Percentiles rank a stretch among this genome's conserved stretches.
Conservation (phyloP, 176 grass and related monocot species). For the Ampelocalamus luodianensis region DNA sequence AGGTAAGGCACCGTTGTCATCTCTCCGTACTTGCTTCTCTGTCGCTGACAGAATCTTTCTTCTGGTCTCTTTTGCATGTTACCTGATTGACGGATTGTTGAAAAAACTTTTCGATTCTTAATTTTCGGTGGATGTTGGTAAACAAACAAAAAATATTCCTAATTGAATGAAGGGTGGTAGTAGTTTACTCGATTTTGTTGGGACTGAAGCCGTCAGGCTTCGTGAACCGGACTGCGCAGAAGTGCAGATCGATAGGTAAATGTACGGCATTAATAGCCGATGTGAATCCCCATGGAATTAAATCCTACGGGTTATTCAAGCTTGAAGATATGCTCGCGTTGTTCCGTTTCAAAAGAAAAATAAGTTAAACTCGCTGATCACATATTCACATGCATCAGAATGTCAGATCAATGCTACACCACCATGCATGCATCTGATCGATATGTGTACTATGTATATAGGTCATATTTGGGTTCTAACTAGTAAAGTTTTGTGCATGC, state of each 20-base stretch:
- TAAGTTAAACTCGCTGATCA: no score
- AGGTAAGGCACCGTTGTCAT: slow-evolving; percentile 35
- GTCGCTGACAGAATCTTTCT: background rate
- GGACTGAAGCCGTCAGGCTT: slow-evolving; percentile 35
- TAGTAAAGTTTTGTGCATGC: background rate
- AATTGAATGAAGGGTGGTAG: background rate
- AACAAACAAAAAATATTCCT: background rate
- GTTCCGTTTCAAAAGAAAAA: background rate
- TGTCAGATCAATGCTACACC: background rate
- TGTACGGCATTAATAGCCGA: slow-evolving; percentile 18
- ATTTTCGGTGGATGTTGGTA: background rate
- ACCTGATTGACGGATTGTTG: background rate
- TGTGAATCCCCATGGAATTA: slow-evolving; percentile 18
- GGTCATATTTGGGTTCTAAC: background rate
- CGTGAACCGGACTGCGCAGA: slow-evolving; percentile 3
- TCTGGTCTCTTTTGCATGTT: background rate
- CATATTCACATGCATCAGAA: no score
- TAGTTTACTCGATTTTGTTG: background rate
- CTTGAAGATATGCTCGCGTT: background rate
- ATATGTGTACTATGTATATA: background rate
- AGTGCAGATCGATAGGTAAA: background rate
- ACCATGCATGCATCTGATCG: background rate
- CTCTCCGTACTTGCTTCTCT: background rate
- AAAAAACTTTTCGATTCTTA: background rate
- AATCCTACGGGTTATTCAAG: background rate